phyloP scores from a whole-genome alignment of 2,329 filamentous ascomycete genomes.

The Periconia digitata region DNA sequence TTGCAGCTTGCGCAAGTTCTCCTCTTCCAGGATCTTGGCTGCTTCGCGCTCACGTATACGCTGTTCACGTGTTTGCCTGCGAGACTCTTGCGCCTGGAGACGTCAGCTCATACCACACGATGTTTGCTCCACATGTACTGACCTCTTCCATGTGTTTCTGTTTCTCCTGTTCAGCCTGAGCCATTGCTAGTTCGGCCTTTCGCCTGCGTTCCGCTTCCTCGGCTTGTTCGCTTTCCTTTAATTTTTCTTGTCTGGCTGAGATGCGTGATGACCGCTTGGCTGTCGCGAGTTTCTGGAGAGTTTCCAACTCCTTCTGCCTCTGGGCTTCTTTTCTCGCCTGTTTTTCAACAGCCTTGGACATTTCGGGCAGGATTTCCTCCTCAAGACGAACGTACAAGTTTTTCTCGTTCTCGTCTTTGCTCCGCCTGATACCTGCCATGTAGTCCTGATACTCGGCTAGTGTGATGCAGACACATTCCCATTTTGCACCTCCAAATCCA shows the following conservation, averaged over 20 bases:
- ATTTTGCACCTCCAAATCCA: constrained; percentile 74
- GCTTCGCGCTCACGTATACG: constrained; percentile 83
- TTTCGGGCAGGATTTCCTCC: constrained; percentile 77
- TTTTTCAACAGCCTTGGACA: constrained; percentile 73
- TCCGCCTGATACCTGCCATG: constrained; percentile 70
- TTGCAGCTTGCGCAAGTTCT: constrained; percentile 77
- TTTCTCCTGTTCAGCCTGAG: constrained; percentile 59
- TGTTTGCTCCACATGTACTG: constrained; percentile 36
- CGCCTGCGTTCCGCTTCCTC: constrained; percentile 70
- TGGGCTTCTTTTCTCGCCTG: constrained; percentile 71
- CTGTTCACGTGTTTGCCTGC: constrained; percentile 81
- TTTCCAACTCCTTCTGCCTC: constrained; percentile 79
- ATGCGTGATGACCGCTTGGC: constrained; percentile 93
- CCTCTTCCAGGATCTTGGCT: constrained; percentile 79
- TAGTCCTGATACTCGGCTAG: constrained; percentile 75
- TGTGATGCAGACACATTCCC: constrained; percentile 88
- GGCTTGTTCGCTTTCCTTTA: constrained; percentile 70
- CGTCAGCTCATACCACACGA: constrained; percentile 21
- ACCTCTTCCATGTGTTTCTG: constrained; percentile 65
- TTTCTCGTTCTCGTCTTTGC: constrained; percentile 83
- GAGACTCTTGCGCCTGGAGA: constrained; percentile 68
- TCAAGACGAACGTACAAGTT: constrained; percentile 70
- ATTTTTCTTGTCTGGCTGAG: constrained; percentile 77
- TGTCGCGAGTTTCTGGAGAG: constrained; percentile 82
- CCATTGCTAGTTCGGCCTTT: constrained; percentile 64